Base-by-base conservation (phyloP, 257 asterid species). In the Nicotiana attenuata region DNA sequence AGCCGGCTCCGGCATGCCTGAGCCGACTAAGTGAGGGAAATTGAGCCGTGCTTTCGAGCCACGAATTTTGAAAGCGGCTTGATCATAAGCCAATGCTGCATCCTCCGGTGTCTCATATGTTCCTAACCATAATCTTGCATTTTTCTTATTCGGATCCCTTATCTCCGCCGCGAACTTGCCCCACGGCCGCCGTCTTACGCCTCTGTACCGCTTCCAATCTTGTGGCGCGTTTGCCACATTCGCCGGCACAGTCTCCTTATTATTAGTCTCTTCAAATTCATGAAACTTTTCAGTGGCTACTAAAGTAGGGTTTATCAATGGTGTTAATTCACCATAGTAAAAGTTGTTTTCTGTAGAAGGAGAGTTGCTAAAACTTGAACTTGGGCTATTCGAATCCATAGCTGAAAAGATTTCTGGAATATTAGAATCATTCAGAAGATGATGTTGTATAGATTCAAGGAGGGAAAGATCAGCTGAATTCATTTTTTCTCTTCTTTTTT, bases 391-490 rank as follows among this genome's bases (percentile, higher is more conserved):
- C 1, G 41, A 33, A 59, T 63, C 68, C 26, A 55, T 35, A 20
- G 20, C 4, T 45, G 82, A 52, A 55, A 83, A 24, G 53, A 85
- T 64, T 6, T 78, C 81, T 5, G 88, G 82, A 38, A 82, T 76
- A 61, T 76, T 87, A 11, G 75, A 82, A 81, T 90, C 82, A 65
- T 82, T 73, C 1, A 82, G 84, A 80, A 89, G 92, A 69, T 84
- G 87, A 7, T 82, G 82, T 63, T 84, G 83, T 77, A 90, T 80
- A 16, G 90, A 88, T 80, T 87, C 81, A 11, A 88, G 89, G 35
- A 88, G 85, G 78, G 68, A 55, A 7, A 31, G 35, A 22, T 87
- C 53, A 60, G 60, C 15, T 52, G 56, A 69, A 59, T 78, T 75
- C 29, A 79, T 53, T 17, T 15, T 22, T 4, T 22, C 1, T 41